Percentiles rank a stretch among this genome's conserved stretches.
Evolutionary conservation across 345 rosid species (phyloP).

Genomic region (Garcia nutans): DNA sequence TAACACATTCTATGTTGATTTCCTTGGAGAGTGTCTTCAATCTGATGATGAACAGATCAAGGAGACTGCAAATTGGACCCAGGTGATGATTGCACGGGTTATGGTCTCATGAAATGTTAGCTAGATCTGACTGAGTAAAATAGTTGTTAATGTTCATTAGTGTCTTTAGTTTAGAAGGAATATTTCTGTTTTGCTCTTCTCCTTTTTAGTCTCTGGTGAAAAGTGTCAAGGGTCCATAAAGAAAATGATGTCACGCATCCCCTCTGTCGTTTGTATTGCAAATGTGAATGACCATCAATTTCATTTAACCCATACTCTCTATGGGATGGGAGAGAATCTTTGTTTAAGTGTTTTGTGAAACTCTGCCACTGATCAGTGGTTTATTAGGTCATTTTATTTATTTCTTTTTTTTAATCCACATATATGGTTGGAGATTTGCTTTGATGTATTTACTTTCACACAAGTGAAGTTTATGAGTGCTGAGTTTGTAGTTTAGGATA

Average conservation of each 20-base stretch:
- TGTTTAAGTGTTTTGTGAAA: constrained; percentile 3
- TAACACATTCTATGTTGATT: constrained; percentile 54
- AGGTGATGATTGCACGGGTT: constrained; percentile 79
- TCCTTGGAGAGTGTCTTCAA: constrained; percentile 68
- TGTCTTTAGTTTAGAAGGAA: not conserved
- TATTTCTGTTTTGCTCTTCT: constrained; percentile 1
- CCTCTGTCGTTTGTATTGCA: constrained; percentile 12
- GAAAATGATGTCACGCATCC: constrained; percentile 18
- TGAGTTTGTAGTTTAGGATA: not conserved
- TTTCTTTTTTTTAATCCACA: not conserved
- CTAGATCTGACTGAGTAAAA: not conserved
- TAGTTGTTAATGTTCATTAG: not conserved
- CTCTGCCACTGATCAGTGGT: constrained; percentile 38
- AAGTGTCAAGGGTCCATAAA: constrained; percentile 17
- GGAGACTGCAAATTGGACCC: constrained; percentile 86
- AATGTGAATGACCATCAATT: constrained; percentile 8
- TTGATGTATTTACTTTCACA: not conserved
- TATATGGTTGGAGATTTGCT: not conserved
- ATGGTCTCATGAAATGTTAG: constrained; percentile 47
- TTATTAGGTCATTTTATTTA: constrained; percentile 29
- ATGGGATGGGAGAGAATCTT: constrained; percentile 13
- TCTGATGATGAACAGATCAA: constrained; percentile 84
- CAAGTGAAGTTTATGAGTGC: not conserved
- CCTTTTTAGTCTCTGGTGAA: constrained; percentile 23
- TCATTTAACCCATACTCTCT: constrained; percentile 17